These are phyloP conservation scores for Micractinium sp. DNA, from an alignment of 139 green algal genomes.

Conservation along the genomic window DNA sequence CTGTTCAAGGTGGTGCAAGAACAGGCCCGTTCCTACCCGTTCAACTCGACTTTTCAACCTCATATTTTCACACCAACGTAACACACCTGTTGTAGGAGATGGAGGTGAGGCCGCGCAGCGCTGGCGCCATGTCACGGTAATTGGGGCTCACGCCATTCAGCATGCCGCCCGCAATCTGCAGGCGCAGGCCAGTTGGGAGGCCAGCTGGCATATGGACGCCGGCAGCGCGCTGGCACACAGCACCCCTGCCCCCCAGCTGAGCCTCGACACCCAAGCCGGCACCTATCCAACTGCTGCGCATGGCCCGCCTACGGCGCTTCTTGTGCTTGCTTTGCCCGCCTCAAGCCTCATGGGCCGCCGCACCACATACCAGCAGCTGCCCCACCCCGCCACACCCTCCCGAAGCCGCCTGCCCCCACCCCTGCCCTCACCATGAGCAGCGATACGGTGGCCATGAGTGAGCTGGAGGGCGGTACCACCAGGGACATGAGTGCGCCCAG, in stretches of 20 bases:
- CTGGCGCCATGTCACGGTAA: slow-evolving; percentile 37
- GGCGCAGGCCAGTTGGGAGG: no score
- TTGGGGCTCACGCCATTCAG: slow-evolving; percentile 60
- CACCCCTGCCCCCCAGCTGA: no score
- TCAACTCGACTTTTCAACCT: neutral
- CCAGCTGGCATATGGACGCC: no score
- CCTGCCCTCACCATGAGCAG: slow-evolving; percentile 42
- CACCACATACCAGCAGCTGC: no score
- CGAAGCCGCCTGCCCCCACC: neutral
- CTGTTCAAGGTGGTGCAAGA: neutral
- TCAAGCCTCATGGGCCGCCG: no score
- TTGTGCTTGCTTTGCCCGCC: neutral
- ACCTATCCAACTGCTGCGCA: no score
- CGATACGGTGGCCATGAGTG: slow-evolving; percentile 54
- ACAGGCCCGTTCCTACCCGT: neutral
- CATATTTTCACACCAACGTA: neutral
- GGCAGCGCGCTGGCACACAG: no score
- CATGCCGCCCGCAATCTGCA: slow-evolving; percentile 47
- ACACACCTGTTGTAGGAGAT: slow-evolving; percentile 39
- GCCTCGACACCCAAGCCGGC: no score
- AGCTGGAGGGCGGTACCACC: slow-evolving; percentile 45
- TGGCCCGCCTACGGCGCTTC: neutral
- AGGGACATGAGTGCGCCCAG: slow-evolving; percentile 38
- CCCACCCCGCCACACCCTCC: neutral
- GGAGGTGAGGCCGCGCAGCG: slow-evolving; percentile 47